Evolutionary conservation across 2,329 filamentous ascomycete genomes (phyloP).

Genomic region (Zasmidium cellare): DNA sequence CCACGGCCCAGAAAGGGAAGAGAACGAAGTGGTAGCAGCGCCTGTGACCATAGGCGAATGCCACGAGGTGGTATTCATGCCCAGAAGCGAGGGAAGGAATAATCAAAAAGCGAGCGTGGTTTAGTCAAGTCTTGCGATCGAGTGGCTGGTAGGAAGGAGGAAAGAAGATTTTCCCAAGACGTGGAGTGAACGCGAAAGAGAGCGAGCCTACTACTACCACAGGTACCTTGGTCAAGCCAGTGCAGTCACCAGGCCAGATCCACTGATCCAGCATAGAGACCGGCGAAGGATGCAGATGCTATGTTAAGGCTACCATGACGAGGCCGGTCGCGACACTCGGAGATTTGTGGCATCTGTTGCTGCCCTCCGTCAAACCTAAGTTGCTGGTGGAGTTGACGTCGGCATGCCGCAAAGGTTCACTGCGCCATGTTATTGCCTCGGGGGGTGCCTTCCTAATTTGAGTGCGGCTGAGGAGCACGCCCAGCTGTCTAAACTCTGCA

Average conservation of each 20-base stretch:
- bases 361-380: not conserved
- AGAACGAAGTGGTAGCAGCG: not conserved
- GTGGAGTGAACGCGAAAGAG: not conserved
- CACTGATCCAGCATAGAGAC: not conserved
- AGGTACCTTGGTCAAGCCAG: not conserved
- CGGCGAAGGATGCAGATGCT: not conserved
- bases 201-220: not conserved
- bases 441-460: not conserved
- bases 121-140: not conserved
- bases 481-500: not conserved
- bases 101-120: not conserved
- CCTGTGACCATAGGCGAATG: not conserved
- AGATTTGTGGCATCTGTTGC: not conserved
- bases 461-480: not conserved
- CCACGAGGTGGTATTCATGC: not conserved
- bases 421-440: not conserved
- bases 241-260: no score
- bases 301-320: not conserved
- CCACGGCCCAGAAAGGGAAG: not conserved
- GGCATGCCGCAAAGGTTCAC: not conserved
- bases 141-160: not conserved
- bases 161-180: not conserved
- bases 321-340: not conserved
- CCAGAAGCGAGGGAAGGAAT: not conserved
- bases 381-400: not conserved